phyloP scores from a whole-genome alignment of 148 eudicot genomes.

The Spergularia bocconei region DNA sequence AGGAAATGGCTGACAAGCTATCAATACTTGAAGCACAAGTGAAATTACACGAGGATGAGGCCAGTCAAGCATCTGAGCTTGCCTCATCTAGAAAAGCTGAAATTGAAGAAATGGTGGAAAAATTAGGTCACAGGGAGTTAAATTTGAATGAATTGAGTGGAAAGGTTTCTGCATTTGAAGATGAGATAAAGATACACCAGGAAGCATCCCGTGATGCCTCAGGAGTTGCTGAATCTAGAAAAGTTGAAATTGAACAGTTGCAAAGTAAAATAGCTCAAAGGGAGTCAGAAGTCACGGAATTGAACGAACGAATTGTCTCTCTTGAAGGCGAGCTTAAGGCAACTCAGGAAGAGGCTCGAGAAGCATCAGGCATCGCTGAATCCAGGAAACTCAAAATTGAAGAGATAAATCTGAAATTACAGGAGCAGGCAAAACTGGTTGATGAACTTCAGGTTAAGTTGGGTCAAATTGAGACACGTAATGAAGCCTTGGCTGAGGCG shows the following conservation, averaged over 20 bases:
- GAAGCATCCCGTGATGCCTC: slow-evolving; percentile 33
- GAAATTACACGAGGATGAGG: slow-evolving; percentile 25
- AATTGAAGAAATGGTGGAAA: slow-evolving; percentile 31
- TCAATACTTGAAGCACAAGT: slow-evolving; percentile 25
- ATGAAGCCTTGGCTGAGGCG: slow-evolving; percentile 46
- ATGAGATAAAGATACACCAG: slow-evolving; percentile 23
- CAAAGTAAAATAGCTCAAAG: slow-evolving; percentile 34
- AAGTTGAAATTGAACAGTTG: slow-evolving; percentile 46
- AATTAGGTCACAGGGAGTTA: slow-evolving; percentile 26
- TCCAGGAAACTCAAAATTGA: slow-evolving; percentile 30
- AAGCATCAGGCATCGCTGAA: slow-evolving; percentile 23
- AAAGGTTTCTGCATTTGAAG: slow-evolving; percentile 24
- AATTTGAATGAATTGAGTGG: slow-evolving; percentile 26
- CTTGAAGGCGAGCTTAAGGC: slow-evolving; percentile 23
- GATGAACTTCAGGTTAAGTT: slow-evolving; percentile 30
- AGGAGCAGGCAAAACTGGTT: slow-evolving; percentile 24
- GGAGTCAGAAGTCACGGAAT: slow-evolving; percentile 26
- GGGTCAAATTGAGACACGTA: slow-evolving; percentile 45
- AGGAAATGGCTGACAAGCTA: slow-evolving; percentile 27
- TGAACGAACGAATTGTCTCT: slow-evolving; percentile 14
- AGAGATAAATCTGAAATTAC: slow-evolving; percentile 22
- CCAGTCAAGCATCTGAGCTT: slow-evolving; percentile 22
- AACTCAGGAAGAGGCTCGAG: slow-evolving; percentile 17
- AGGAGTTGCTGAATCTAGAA: slow-evolving; percentile 47
- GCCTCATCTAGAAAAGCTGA: slow-evolving; percentile 27